A percentile compares a stretch with the other conserved stretches of the same genome.
These are phyloP conservation scores for Coniosporium tulheliwenetii DNA, from an alignment of 2,329 filamentous ascomycete genomes.

Conservation along the genomic window DNA sequence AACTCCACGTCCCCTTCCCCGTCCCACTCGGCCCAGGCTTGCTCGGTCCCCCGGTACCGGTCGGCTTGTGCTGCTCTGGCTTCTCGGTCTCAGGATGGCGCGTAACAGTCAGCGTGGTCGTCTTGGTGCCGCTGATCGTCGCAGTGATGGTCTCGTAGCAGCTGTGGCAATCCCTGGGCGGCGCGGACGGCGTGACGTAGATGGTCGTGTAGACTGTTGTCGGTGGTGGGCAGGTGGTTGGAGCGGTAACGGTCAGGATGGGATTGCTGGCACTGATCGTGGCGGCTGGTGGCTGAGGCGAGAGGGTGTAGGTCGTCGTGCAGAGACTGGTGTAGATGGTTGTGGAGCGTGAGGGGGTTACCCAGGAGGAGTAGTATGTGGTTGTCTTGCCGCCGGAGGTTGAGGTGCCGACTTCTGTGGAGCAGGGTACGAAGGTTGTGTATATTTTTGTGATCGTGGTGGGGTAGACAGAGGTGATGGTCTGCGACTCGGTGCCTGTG, in stretches of 20 bases:
- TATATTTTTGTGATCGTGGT: slow-evolving; percentile 17
- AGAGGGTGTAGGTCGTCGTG: not conserved
- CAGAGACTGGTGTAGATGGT: slow-evolving; percentile 13
- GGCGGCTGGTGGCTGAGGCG: not conserved
- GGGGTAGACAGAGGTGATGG: slow-evolving; percentile 5
- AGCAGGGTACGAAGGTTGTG: slow-evolving; percentile 20
- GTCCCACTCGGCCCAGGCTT: no score
- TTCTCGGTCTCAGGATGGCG: not conserved
- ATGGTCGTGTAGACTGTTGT: slow-evolving; percentile 4
- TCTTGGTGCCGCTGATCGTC: not conserved
- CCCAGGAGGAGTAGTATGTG: slow-evolving; percentile 21
- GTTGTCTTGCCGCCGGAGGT: slow-evolving; percentile 10
- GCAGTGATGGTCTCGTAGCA: slow-evolving; percentile 1
- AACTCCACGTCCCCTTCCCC: no score
- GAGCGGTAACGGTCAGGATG: not conserved
- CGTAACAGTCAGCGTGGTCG: not conserved
- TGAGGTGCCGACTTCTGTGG: slow-evolving; percentile 14
- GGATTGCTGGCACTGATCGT: not conserved
- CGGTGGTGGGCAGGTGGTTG: slow-evolving; percentile 2
- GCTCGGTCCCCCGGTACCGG: no score
- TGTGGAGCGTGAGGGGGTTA: slow-evolving; percentile 18
- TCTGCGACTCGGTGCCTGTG: slow-evolving; percentile 2
- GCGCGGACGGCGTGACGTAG: not conserved
- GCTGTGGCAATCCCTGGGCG: not conserved
- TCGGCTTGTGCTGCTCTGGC: no score